Evolutionary conservation across 805 yeast species (phyloP).

Genomic region (Candida pseudofarinosa): DNA sequence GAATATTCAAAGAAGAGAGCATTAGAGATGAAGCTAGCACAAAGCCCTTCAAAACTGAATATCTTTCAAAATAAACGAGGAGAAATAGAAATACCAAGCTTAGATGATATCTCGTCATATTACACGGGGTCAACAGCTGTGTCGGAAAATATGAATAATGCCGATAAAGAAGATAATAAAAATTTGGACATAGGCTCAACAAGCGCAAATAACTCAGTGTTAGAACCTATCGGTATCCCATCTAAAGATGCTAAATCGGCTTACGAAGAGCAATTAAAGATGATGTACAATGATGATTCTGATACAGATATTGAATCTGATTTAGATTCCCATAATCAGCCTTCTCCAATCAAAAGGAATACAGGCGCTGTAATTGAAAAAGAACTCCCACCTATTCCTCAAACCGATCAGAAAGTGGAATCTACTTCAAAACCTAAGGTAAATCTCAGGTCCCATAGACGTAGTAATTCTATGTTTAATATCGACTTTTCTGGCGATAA

Average conservation of each 20-base stretch:
- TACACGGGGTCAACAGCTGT: slow-evolving; percentile 9
- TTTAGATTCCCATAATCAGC: slow-evolving; percentile 13
- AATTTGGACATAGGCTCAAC: slow-evolving; percentile 4
- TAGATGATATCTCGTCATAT: slow-evolving; percentile 17
- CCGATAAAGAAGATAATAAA: slow-evolving; percentile 19
- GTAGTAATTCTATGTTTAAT: slow-evolving; percentile 36
- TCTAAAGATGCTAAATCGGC: slow-evolving; percentile 26
- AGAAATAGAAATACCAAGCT: slow-evolving; percentile 41
- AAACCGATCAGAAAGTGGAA: background rate
- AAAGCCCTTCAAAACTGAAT: background rate
- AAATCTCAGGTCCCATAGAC: slow-evolving; percentile 28
- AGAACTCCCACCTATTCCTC: slow-evolving; percentile 6
- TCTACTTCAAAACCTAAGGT: background rate
- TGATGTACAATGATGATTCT: slow-evolving; percentile 20
- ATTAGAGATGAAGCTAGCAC: slow-evolving; percentile 4
- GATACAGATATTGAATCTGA: slow-evolving; percentile 31
- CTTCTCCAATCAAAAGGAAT: slow-evolving; percentile 14
- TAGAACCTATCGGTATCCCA: slow-evolving; percentile 37
- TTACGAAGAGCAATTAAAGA: slow-evolving; percentile 22
- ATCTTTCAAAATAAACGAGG: slow-evolving; percentile 14
- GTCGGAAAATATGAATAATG: background rate
- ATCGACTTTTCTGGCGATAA: slow-evolving; percentile 16
- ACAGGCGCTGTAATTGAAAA: slow-evolving; percentile 1
- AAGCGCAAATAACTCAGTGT: slow-evolving; percentile 4
- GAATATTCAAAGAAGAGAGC: slow-evolving; percentile 11